Percentiles rank a stretch among this genome's conserved stretches.
phyloP scores from a whole-genome alignment of 2,329 filamentous ascomycete genomes.

The Hirsutella rhossiliensis region DNA sequence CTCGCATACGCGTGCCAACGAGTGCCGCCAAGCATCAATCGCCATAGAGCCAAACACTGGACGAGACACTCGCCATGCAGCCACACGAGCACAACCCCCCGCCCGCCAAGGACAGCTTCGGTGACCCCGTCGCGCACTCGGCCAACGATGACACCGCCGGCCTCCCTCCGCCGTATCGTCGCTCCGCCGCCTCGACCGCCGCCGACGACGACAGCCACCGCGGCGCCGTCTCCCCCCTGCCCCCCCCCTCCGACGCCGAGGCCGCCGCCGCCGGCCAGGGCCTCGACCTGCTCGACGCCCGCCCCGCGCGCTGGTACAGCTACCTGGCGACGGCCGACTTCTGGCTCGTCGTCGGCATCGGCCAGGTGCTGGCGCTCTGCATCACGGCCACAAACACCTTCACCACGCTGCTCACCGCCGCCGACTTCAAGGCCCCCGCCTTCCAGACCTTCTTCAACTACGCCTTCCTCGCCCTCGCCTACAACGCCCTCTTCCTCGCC shows the following conservation, averaged over 20 bases:
- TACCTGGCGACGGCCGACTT: constrained; percentile 82
- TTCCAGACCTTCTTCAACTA: constrained; percentile 98
- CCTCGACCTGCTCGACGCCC: constrained; percentile 41
- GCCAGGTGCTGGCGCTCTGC: constrained; percentile 77
- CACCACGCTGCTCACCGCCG: constrained; percentile 55
- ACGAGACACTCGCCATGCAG: neutral
- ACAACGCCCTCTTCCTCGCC: constrained; percentile 68
- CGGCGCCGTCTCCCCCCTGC: neutral
- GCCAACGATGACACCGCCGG: neutral
- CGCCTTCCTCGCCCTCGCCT: constrained; percentile 68
- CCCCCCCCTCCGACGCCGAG: constrained; percentile 3
- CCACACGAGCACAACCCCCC: neutral
- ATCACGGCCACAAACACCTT: constrained; percentile 92
- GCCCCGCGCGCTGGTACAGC: constrained; percentile 48
- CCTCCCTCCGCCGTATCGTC: no score
- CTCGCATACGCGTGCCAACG: no score
- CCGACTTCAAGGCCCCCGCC: constrained; percentile 71
- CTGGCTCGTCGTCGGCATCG: constrained; percentile 69
- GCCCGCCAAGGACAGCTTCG: neutral
- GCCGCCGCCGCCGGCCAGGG: constrained; percentile 33
- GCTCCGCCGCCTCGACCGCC: neutral
- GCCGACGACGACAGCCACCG: neutral
- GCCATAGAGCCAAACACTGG: neutral
- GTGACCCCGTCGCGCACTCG: neutral
- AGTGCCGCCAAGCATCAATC: no score